Conservation (phyloP, 306 rosid species). For the Sechiopsis laciniata region DNA sequence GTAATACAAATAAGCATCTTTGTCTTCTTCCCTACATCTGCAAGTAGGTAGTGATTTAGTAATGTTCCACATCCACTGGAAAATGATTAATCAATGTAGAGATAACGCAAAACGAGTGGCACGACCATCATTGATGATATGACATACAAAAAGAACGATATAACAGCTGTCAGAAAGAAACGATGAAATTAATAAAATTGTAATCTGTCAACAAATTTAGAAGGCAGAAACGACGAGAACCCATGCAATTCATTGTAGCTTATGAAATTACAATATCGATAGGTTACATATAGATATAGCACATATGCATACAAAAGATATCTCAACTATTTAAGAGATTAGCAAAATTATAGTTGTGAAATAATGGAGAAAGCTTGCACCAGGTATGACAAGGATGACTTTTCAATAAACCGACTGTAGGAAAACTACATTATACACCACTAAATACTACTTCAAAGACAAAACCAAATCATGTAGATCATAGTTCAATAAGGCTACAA, state of each 20-base stretch:
- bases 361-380: too few relatives aligned
- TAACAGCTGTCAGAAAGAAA: not conserved
- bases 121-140: not conserved
- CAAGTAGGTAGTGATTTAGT: slow-evolving; percentile 27
- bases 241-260: not conserved
- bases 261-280: too few relatives aligned
- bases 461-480: slow-evolving; percentile 9
- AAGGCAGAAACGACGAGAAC: not conserved
- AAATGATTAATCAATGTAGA: slow-evolving; percentile 3
- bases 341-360: too few relatives aligned
- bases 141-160: not conserved
- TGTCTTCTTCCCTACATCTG: slow-evolving; percentile 96
- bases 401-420: too few relatives aligned
- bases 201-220: not conserved
- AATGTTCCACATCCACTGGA: slow-evolving; percentile 9
- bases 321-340: too few relatives aligned
- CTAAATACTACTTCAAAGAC: not conserved
- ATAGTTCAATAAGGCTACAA: not conserved
- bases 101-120: slow-evolving; percentile 5
- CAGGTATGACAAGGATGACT: too few relatives aligned
- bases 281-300: too few relatives aligned
- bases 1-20: slow-evolving; percentile 88
- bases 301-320: too few relatives aligned
- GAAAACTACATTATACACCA: not conserved
- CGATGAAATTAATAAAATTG: not conserved